phyloP scores from a whole-genome alignment of 2,329 filamentous ascomycete genomes.

The Aspergillus viridinutans region DNA sequence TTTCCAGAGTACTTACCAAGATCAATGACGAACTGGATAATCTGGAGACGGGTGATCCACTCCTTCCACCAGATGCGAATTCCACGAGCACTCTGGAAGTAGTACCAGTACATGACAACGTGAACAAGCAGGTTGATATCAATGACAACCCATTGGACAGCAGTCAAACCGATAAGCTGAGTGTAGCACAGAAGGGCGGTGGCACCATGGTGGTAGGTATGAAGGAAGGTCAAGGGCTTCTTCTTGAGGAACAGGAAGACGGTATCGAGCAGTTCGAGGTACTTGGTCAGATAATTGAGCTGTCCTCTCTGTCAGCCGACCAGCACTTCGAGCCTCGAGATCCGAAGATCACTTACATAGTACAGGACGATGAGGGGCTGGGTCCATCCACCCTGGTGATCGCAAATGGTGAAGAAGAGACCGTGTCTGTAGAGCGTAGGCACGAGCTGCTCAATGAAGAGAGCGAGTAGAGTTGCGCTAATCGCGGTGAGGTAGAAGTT shows the following conservation, averaged over 20 bases:
- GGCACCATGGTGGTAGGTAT: constrained; percentile 97
- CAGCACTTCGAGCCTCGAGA: neutral
- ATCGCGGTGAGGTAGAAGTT: constrained; percentile 91
- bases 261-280: constrained; percentile 90
- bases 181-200: constrained; percentile 97
- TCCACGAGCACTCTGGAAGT: constrained; percentile 96
- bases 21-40: constrained; percentile 95
- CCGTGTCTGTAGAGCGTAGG: constrained; percentile 76
- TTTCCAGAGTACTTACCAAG: constrained; percentile 60
- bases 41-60: constrained; percentile 97
- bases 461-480: constrained; percentile 71
- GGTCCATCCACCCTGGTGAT: constrained; percentile 78
- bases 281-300: constrained; percentile 98
- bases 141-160: constrained; percentile 94
- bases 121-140: constrained; percentile 89
- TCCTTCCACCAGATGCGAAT: constrained; percentile 99
- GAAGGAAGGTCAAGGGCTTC: constrained; percentile 98
- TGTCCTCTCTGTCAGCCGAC: constrained; percentile 34
- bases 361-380: constrained; percentile 89
- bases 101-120: constrained; percentile 99
- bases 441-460: constrained; percentile 88
- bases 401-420: constrained; percentile 83
- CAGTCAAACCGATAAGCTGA: constrained; percentile 85
- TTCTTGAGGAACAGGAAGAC: constrained; percentile 98
- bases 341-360: constrained; percentile 65